A percentile compares a stretch with the other conserved stretches of the same genome.
These are phyloP conservation scores for Chaetomium globosum DNA, from an alignment of 2,329 filamentous ascomycete species.

Conservation along the genomic window DNA sequence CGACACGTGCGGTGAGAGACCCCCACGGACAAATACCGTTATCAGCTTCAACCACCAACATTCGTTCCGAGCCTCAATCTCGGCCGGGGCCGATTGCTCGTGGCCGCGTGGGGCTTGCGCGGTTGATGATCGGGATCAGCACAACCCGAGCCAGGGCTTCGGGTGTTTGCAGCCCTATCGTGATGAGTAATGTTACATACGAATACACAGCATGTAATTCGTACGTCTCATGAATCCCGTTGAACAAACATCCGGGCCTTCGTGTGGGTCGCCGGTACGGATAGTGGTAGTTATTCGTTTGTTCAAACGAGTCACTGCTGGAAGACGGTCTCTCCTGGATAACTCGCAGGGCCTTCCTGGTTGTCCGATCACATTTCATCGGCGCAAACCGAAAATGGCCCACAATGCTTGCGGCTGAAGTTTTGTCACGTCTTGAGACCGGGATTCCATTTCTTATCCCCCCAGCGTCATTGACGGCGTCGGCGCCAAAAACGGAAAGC, in stretches of 20 bases:
- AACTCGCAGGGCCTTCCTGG: neutral
- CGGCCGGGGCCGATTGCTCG: neutral
- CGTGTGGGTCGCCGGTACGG: neutral
- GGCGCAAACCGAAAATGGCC: constrained; percentile 4
- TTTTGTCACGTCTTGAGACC: neutral
- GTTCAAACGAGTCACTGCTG: neutral
- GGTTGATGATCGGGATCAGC: constrained; percentile 11
- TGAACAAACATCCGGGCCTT: neutral
- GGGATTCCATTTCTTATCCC: neutral
- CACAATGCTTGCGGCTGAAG: constrained; percentile 17
- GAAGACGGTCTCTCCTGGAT: neutral
- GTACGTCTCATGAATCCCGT: neutral
- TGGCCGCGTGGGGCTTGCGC: neutral
- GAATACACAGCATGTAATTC: neutral
- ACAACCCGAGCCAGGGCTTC: neutral
- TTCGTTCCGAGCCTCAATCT: neutral
- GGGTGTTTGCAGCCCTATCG: constrained; percentile 8
- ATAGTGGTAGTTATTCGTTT: neutral
- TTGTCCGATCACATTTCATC: neutral
- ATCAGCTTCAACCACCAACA: neutral
- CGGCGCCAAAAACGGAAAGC: constrained; percentile 22
- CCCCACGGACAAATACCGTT: neutral
- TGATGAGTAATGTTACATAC: neutral
- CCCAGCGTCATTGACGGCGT: neutral
- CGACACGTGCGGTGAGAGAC: neutral